These are phyloP conservation scores for Leccinum insigne DNA, from an alignment of 1,284 basidiomycete species.

Conservation along the genomic window DNA sequence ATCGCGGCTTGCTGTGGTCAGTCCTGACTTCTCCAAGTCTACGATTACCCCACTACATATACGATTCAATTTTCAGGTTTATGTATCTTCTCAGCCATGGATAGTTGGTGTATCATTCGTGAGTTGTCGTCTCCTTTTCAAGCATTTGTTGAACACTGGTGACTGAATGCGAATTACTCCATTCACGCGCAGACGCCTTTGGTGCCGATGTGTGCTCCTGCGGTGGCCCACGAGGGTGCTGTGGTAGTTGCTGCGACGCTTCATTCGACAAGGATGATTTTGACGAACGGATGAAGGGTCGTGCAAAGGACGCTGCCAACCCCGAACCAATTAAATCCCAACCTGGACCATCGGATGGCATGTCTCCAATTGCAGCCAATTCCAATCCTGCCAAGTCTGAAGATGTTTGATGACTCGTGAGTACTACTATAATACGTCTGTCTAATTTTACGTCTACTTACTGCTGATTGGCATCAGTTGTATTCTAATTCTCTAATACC, in stretches of 20 bases:
- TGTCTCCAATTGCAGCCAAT: slow-evolving; percentile 15
- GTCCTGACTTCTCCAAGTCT: neutral
- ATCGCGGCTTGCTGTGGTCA: slow-evolving; percentile 27
- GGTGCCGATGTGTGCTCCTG: slow-evolving; percentile 27
- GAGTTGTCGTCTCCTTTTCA: slow-evolving; percentile 8
- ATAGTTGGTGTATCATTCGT: slow-evolving; percentile 31
- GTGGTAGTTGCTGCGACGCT: slow-evolving; percentile 28
- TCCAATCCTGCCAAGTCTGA: slow-evolving; percentile 2
- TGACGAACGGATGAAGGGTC: slow-evolving; percentile 31
- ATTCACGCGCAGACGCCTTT: slow-evolving; percentile 21
- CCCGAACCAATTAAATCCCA: slow-evolving; percentile 20
- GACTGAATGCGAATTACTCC: neutral
- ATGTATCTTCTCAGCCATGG: slow-evolving; percentile 15
- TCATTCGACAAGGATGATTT: slow-evolving; percentile 33
- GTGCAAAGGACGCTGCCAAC: slow-evolving; percentile 13
- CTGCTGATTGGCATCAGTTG: neutral
- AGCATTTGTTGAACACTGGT: neutral
- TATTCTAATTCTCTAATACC: neutral
- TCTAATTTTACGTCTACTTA: neutral
- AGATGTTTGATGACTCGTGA: slow-evolving; percentile 6
- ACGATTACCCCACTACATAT: neutral
- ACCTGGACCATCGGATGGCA: slow-evolving; percentile 23
- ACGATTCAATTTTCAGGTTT: slow-evolving; percentile 15
- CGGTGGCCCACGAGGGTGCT: slow-evolving; percentile 30
- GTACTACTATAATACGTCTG: neutral